Evolutionary conservation across 1,284 basidiomycete species (phyloP).

Genomic region (Austroboletus novae-zelandiae): DNA sequence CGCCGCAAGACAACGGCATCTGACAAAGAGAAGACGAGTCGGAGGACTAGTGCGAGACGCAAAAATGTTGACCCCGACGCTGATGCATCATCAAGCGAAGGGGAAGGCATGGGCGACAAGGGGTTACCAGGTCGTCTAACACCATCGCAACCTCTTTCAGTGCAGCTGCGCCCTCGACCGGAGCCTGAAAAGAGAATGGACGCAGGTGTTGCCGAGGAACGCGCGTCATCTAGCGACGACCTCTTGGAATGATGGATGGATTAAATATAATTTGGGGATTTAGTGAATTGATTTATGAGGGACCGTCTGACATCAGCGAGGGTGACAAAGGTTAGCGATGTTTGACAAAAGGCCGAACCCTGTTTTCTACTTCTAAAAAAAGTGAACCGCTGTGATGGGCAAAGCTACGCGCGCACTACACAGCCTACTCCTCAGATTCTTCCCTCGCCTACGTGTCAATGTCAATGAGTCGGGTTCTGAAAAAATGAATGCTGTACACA

Average conservation of each 20-base stretch:
- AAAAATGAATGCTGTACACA: not conserved
- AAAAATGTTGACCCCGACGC: not conserved
- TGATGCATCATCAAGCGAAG: constrained; percentile 4
- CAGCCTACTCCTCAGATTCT: constrained; percentile 25
- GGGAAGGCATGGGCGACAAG: constrained; percentile 26
- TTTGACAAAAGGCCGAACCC: too few relatives aligned
- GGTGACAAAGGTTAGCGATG: not conserved
- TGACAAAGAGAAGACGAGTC: constrained; percentile 21
- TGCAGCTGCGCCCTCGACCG: constrained; percentile 38
- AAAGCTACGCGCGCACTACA: constrained; percentile 12
- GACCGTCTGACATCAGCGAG: too few relatives aligned
- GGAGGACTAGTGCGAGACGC: constrained; percentile 7
- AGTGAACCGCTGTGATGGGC: not conserved
- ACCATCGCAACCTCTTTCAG: constrained; percentile 25
- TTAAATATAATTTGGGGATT: constrained; percentile 4
- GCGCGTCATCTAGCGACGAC: constrained; percentile 5
- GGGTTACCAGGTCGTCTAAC: constrained; percentile 4
- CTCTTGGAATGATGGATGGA: constrained; percentile 1
- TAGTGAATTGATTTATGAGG: not conserved
- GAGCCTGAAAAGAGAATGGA: constrained; percentile 29
- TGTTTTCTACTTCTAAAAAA: not conserved
- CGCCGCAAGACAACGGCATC: constrained; percentile 16
- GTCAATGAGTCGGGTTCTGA: constrained; percentile 2
- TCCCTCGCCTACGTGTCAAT: constrained; percentile 28
- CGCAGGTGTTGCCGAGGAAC: constrained; percentile 7